Evolutionary conservation across 2,329 filamentous ascomycete species (phyloP), one percentile per base, ranked within the genome.

Genomic region (Orbilia quercus): DNA sequence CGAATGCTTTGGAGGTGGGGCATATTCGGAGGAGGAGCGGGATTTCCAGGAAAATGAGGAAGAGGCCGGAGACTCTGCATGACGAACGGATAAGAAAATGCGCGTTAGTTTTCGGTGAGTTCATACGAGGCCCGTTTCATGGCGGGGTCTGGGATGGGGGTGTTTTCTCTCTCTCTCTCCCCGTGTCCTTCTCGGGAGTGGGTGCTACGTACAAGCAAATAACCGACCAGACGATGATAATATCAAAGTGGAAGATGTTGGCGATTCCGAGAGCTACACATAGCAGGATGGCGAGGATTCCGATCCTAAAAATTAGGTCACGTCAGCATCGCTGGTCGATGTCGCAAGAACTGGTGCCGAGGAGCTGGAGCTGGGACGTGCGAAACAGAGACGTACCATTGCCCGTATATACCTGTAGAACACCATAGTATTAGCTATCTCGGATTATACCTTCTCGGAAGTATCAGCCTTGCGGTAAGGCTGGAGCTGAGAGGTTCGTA

Each of bases 11-110:
- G 12, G 94, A 98, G 4, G 95, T 99, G 69, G 95, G 95, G 84
- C 95, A 99, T 83, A 99, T 97, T 82, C 95, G 91, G 75, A 99
- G 89, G 67, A 99, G 90, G 71, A 98, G 89, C 25, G 95, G 95
- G 16, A 99, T 89, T 82, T 99, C 91, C 79, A 94, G 85, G 82
- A 95, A 95, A 79, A 95, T 83, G 79, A 95, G 90, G 77, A 93
- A 78, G 78, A 92, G 87, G 12, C 88, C 85, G 54, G 85, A 92
- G 73, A 85, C 83, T 47, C 91, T 94, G 77, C 5, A 48, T 9
- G 28, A 31, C 9, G 28, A 18, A 47, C 7, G 16, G 18, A 44
- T 14, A 20, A 47, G 22, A 16, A 28, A 48, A 31, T 16, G 42
- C 14, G 54, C 40, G 50, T 54, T 75, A 60, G 78, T 45, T 40